phyloP scores from a whole-genome alignment of 495 filamentous ascomycete genomes.

The Aspergillus ellipticus region DNA sequence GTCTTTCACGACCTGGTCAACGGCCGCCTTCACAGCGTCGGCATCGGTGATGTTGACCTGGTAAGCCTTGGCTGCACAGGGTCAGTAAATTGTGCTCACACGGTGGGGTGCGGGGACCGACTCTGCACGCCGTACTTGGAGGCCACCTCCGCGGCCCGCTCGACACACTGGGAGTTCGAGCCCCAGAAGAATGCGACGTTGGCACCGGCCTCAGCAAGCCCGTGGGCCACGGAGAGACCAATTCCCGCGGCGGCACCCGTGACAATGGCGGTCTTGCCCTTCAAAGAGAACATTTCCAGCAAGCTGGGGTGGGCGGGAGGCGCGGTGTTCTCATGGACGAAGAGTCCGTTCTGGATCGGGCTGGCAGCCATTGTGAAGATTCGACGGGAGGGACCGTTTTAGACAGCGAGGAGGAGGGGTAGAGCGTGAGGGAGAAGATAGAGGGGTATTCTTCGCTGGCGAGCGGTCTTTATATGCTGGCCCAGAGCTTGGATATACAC shows the following conservation, averaged over 20 bases:
- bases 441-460: not conserved
- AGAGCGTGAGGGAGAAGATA: constrained; percentile 1
- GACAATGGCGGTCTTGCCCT: constrained; percentile 79
- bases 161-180: constrained; percentile 65
- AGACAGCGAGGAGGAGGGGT: too few relatives aligned
- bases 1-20: constrained; percentile 59
- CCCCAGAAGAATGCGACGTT: constrained; percentile 90
- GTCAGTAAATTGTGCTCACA: not conserved
- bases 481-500: not conserved
- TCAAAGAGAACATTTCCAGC: constrained; percentile 77
- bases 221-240: constrained; percentile 72
- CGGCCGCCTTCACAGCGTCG: constrained; percentile 52
- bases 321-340: constrained; percentile 57
- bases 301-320: constrained; percentile 60
- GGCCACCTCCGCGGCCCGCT: constrained; percentile 70
- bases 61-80: constrained; percentile 64
- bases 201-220: constrained; percentile 76
- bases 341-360: constrained; percentile 45
- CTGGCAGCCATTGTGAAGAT: constrained; percentile 29
- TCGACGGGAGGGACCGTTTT: too few relatives aligned
- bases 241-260: constrained; percentile 81
- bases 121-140: constrained; percentile 76
- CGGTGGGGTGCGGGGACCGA: constrained; percentile 26
- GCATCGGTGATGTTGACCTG: constrained; percentile 62
- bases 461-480: not conserved